Base-by-base conservation (phyloP, 441 rosid genomes). In the Euphorbia celastroides region DNA sequence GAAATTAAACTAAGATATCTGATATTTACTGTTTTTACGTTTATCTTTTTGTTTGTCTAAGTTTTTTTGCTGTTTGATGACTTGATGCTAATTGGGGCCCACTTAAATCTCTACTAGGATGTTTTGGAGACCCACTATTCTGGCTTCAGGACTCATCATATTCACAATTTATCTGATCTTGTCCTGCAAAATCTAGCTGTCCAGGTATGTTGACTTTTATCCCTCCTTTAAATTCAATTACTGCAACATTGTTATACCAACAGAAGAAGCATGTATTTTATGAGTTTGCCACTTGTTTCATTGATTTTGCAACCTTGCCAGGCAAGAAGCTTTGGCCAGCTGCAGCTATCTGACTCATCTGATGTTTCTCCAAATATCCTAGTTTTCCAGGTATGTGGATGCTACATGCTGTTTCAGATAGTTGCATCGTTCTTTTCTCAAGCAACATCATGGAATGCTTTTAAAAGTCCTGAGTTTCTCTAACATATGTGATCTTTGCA, bases 141-240 rank as follows among this genome's bases (percentile, higher is more conserved):
- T 44, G 98, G 99, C 70, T 86, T 92, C 84, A 85, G 82, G 83
- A 92, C 98, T n/a, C 96, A 91, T 77, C 88, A 95, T 77, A 81
- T 93, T 78, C 87, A 92, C 76, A 95, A 95, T 81, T 75, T 92
- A 71, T 92, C 97, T 77, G 96, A 90, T 82, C 89, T 92, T 63
- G 93, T 95, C 65, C 89, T 74, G 77, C 87, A 75, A 71, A 79
- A 84, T 78, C 90, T 95, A 56, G 96, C 77, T 66, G 78, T 70
- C 62, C 97, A 92, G 77, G 99, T 90, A 81, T 74, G 81, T 68
- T 64, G 64, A n/a, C 20, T 42, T 50, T 68, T 60, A 42, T 30
- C 42, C 69, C 31, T 59, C 22, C 41, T 41, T 63, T 66, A 44
- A 50, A 52, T 50, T 46, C 59, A 41, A 41, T 26, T 32, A 14